Base-by-base conservation (phyloP, 177 flowering plant genomes). In the Vitis hybrid region DNA sequence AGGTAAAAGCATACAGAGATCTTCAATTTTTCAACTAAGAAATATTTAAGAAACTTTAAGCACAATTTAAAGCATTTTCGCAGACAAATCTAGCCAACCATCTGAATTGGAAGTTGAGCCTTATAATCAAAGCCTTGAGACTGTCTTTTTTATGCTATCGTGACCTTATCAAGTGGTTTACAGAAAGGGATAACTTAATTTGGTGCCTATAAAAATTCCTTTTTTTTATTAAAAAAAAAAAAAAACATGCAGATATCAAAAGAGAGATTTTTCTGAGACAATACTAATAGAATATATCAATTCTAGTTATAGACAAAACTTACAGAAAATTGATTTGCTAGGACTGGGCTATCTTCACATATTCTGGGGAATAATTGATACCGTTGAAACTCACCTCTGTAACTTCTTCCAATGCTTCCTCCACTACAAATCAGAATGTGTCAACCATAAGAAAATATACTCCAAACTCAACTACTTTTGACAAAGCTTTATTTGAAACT, bases 341-440 rank as follows among this genome's bases (percentile, higher is more conserved):
- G 73, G 70, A 89, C 80, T 57, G 93, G 90, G 62, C 78, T 78
- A 61, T 86, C 86, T 79, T 85, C 87, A 75, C 87, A 85, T 69
- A 72, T 76, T 65, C 72, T 56, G 34, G 95, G 90, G 67, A 89
- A 90, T 26, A 90, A 67, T 77, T 90, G 95, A 83, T 82, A 89
- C 18, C 92, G 86, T 70, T 83, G 82, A 80, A 90, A 90, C 70
- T 86, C 86, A 51, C 95, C 95, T 72, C 62, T 85, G 75, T 78
- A 87, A 75, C 86, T 89, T 87, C 95, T 86, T 62, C 91, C 95
- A 67, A 90, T 90, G 79, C 95, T 90, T 68, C 95, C 95, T 71
- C 91, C 83, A 75, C 95, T 90, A 23, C 3, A 58, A 61, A 61
- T 23, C 26, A 39, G 17, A 11, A 61, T 21, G n/a, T 39, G 6